Percentiles rank a stretch among this genome's conserved stretches.
These are phyloP conservation scores for Vigna hirtella DNA, from an alignment of 306 rosid genomes.

Conservation along the genomic window DNA sequence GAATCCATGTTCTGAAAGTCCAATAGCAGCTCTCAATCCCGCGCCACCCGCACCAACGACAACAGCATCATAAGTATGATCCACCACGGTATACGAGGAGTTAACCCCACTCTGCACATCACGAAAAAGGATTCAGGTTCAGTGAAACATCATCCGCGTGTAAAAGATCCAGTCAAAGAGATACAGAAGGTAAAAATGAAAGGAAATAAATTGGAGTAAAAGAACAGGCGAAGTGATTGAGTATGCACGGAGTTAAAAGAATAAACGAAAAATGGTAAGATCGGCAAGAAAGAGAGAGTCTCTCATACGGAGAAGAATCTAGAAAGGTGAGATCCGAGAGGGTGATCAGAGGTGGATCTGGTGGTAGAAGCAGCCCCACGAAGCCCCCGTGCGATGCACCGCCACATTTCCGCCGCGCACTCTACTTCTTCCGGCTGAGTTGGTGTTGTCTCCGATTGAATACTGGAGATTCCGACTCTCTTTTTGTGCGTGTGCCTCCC, in stretches of 20 bases:
- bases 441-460: conserved; percentile 6
- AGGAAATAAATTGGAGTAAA: neutral
- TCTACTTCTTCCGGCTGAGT: neutral
- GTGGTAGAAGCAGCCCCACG: conserved; percentile 57
- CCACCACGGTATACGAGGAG: conserved; percentile 82
- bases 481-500: neutral
- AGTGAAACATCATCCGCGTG: neutral
- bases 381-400: conserved; percentile 80
- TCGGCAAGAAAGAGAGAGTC: neutral
- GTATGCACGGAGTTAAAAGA: neutral
- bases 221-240: neutral
- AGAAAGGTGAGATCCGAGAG: conserved; percentile 68
- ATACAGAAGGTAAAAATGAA: neutral
- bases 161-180: conserved; percentile 29
- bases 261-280: conserved; percentile 26
- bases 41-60: conserved; percentile 97
- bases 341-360: conserved; percentile 54
- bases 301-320: conserved; percentile 72
- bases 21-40: conserved; percentile 88
- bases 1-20: conserved; percentile 90
- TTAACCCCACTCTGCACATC: conserved; percentile 60
- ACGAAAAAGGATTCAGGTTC: conserved; percentile 11
- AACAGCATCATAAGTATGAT: conserved; percentile 84
- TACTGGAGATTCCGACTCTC: neutral
- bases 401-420: conserved; percentile 65